Evolutionary conservation across 192 early-diverging fungal genomes (phyloP), one percentile per base, ranked within the genome.

Genomic region (Backusella psychrophila): DNA sequence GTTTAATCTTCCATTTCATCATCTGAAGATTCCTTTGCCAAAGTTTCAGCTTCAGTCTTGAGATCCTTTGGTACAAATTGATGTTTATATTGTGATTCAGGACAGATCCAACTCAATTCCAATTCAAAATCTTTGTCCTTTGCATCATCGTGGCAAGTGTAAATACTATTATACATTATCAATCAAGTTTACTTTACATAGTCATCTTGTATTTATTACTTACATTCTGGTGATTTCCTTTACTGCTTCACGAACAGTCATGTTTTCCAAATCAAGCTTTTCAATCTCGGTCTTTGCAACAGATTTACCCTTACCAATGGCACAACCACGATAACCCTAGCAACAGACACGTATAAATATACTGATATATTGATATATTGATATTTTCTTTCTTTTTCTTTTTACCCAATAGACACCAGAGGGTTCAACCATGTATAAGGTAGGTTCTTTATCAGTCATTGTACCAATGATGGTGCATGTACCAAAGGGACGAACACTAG

Each of bases 121-220:
- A 99, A 90, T 85, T 99, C 97, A 91, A 98, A 99, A 73, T 96
- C 94, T 87, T 98, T 98, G 86, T 99, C 98, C 84, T 99, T 99
- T 68, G 94, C 90, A 36, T 98, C 96, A 81, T 98, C 98, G 78
- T 98, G 96, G 46, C 94, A 94, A 42, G 92, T 87, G 82, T 99
- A 93, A 73, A 99, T 97, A 75, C 94, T 96, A 84, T 14, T 71
- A 3, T 33, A 33, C 3, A 33, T 33, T 33, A 33, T 33, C 33
- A 33, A 33, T 33, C 3, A 33, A 33, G 33, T 33, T 33, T 33
- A 17, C 9, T 44, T 14, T 44, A 1, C 1, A 44, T 44, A 14
- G 14, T 14, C 3, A 44, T 17, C 6, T 52, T 9, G 52, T 72
- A 8, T 74, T n/a, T 39, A 12, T 11, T 7, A 84, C 85, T 83